phyloP scores from a whole-genome alignment of 495 filamentous ascomycete species.

The Jackrogersella minutella region DNA sequence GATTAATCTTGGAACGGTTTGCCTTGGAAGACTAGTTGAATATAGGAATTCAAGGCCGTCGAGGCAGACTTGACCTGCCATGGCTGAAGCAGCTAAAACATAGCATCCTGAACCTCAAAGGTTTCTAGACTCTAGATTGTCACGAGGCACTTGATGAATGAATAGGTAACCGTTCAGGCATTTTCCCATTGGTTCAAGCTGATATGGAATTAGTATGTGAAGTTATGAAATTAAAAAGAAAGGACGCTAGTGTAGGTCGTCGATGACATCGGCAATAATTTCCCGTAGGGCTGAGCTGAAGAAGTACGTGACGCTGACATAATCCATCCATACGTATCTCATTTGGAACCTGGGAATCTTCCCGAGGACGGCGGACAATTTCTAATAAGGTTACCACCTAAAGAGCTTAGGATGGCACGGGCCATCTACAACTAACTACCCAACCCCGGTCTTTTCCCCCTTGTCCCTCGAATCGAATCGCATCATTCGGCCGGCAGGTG shows the following conservation, averaged over 20 bases:
- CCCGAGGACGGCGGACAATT: no score
- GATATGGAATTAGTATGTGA: neutral
- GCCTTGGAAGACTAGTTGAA: neutral
- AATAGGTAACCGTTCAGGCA: neutral
- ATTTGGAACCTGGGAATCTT: conserved; percentile 38
- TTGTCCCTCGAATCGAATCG: conserved; percentile 14
- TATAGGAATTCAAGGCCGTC: neutral
- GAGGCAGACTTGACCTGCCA: neutral
- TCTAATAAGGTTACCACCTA: no score
- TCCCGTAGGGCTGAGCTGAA: conserved; percentile 21
- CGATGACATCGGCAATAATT: conserved; percentile 3
- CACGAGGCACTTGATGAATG: no score
- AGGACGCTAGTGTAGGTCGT: no score
- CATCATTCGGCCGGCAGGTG: conserved; percentile 31
- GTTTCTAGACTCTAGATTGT: neutral
- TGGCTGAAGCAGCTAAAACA: neutral
- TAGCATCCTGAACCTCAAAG: neutral
- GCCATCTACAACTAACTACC: neutral
- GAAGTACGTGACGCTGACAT: no score
- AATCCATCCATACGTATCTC: no score
- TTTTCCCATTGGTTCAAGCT: neutral
- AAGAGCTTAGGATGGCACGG: conserved; percentile 26
- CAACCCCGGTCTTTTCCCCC: neutral
- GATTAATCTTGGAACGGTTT: neutral
- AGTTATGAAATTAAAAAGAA: neutral